Evolutionary conservation across 768 basidiomycete species (phyloP), one percentile per base, ranked within the genome.

Genomic region (Tremella fuciformis): DNA sequence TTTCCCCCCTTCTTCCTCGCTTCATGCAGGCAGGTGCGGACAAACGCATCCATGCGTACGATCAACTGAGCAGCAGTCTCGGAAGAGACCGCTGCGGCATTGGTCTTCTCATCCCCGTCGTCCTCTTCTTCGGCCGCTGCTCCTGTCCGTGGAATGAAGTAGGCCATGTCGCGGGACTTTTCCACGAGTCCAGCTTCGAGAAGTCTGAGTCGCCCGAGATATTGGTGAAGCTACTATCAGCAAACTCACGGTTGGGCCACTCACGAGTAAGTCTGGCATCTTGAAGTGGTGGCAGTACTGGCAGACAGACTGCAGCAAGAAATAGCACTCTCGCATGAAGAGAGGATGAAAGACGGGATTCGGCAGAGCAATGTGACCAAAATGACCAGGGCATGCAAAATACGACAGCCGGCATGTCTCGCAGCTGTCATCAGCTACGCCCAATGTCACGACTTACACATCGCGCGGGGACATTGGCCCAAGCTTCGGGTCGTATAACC

Each of bases 321-420:
- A 87, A 75, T 86, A 93, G 81, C 88, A 86, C 69, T 93, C 89
- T 29, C 82, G 81, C 85, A 98, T 91, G 78, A 98, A 99, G 39
- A 99, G 80, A 0, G 96, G 96, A 71, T 99, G 94, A 73, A 89
- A 98, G 1, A 98, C 90, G 13, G 96, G 93, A 16, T 88, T 84
- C 18, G 94, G 92, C 6, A 99, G 83, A 61, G 97, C 91, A 60
- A 99, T 94, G 77, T 98, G 96, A 19, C 96, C 96, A 78, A 88
- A 99, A 78, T 99, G 96, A 16, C 96, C 96, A 1, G 96, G 93
- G 77, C 96, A 99, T 59, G 87, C 87, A 79, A 87, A 98, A 72
- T 91, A 94, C 48, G 85, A 89, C 69, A 96, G 83, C 58, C 83
- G 87, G 75, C 96, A 99, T 78, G 96, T 96, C 63, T 88, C 81